Evolutionary conservation across 441 rosid genomes (phyloP), one percentile per base, ranked within the genome.

Genomic region (Breynia disticha): DNA sequence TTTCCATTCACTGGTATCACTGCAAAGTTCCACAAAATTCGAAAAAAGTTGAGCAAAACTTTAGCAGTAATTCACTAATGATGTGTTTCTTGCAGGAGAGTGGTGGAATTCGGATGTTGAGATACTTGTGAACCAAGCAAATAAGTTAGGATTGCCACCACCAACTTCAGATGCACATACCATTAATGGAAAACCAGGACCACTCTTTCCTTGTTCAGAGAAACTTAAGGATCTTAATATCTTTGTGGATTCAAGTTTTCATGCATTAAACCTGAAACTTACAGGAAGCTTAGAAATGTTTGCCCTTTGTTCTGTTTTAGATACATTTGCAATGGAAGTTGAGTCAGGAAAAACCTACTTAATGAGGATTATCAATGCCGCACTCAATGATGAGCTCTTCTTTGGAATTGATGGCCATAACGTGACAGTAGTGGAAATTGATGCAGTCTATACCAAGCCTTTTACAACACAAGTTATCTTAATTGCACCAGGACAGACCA

Each of bases 91-190:
- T 64, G 56, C 61, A 77, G 79, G 81, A 22, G 85, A 79, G 57
- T 75, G 81, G 81, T 77, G 78, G 83, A 82, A 79, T 48, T 64
- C 68, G 10, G 81, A 77, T 22, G 45, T 72, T 28, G 83, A 79
- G 68, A 69, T 77, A 0, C 54, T 71, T 16, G 76, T 77, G 24
- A 76, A 77, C 67, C 69, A 73, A 70, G 83, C 68, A 11, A 72
- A 72, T 48, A 67, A 68, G 62, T 50, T 67, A 16, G 85, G 83
- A 4, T 7, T 71, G 60, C 69, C 81, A 14, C 77, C 85, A 16
- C 71, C 28, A 14, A 47, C 69, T 20, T 82, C 86, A 0, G 81
- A 82, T 67, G 80, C 89, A 50, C 81, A 82, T 55, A 72, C 79
- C 22, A 75, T 79, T 32, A 82, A 79, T 48, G 83, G 83, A 5